Percentiles rank a stretch among this genome's conserved stretches.
Conservation (phyloP, 805 yeast genomes). For the Candida mattraensis region DNA sequence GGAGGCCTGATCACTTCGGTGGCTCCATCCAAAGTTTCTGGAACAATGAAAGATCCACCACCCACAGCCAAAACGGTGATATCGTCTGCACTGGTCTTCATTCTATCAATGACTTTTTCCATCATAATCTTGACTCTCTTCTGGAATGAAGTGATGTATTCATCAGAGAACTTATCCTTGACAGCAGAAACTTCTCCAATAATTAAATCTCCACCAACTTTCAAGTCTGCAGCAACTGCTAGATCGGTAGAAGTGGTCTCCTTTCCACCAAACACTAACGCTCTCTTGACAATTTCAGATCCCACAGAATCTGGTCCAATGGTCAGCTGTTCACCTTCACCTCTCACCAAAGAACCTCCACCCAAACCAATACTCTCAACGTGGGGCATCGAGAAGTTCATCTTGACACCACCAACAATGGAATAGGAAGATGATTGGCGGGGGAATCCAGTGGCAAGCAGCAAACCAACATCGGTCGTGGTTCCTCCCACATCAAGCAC, state of each 20-base stretch:
- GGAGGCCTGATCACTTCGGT: conserved; percentile 43
- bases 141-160: conserved; percentile 5
- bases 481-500: conserved; percentile 55
- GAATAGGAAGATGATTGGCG: conserved; percentile 45
- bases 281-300: conserved; percentile 36
- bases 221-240: conserved; percentile 35
- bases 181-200: conserved; percentile 30
- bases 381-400: conserved; percentile 52
- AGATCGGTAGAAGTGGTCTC: conserved; percentile 44
- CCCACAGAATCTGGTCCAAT: conserved; percentile 54
- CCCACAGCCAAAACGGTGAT: conserved; percentile 47
- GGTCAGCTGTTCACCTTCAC: conserved; percentile 21
- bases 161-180: conserved; percentile 9
- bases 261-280: conserved; percentile 44
- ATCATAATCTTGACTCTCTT: conserved; percentile 28
- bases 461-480: conserved; percentile 49
- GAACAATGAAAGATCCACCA: conserved; percentile 51
- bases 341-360: conserved; percentile 47
- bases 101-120: conserved; percentile 42
- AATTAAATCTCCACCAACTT: conserved; percentile 23
- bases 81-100: conserved; percentile 43
- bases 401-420: conserved; percentile 46
- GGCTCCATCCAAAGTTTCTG: conserved; percentile 38
- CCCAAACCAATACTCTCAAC: conserved; percentile 51
- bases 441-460: conserved; percentile 47